A percentile compares a stretch with the other conserved stretches of the same genome.
Conservation (phyloP, 75 land plant genomes). For the Pinus taeda region DNA sequence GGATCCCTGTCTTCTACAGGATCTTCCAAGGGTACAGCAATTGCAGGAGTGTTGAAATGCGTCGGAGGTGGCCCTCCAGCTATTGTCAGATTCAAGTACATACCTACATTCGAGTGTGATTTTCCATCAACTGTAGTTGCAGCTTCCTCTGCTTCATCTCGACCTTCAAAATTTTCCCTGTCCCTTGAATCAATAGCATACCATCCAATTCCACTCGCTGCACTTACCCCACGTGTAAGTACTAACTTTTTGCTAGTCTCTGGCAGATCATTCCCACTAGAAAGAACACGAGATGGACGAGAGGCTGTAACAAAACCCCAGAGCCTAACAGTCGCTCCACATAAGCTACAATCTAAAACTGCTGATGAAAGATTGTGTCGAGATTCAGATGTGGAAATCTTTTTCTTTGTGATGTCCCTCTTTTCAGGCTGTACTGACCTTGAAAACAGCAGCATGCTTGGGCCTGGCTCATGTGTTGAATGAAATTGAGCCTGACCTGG, state of each 20-base stretch:
- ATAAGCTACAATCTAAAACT: constrained; percentile 84
- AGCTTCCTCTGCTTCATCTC: constrained; percentile 48
- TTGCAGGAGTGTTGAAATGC: constrained; percentile 24
- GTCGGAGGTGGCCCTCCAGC: constrained; percentile 61
- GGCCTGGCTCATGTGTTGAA: constrained; percentile 32
- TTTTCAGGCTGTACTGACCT: constrained; percentile 31
- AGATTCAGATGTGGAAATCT: constrained; percentile 27
- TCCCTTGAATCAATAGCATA: constrained; percentile 38
- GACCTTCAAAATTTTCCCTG: constrained; percentile 49
- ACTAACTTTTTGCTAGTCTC: constrained; percentile 52
- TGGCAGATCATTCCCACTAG: constrained; percentile 40
- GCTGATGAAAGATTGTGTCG: constrained; percentile 61
- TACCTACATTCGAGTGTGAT: constrained; percentile 31
- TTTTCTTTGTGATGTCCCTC: constrained; percentile 40
- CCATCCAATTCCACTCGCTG: constrained; percentile 85
- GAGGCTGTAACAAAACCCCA: constrained; percentile 65
- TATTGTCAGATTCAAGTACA: constrained; percentile 78
- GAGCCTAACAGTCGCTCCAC: constrained; percentile 89
- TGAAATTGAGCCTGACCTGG: constrained; percentile 25
- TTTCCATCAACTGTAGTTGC: constrained; percentile 46
- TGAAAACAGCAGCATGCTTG: constrained; percentile 36
- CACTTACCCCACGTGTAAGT: constrained; percentile 70
- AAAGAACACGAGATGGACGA: constrained; percentile 60
- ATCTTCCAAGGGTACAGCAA: constrained; percentile 30
- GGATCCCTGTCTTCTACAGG: constrained; percentile 46